phyloP scores from a whole-genome alignment of 495 filamentous ascomycete genomes.

The Arthonia radiata region DNA sequence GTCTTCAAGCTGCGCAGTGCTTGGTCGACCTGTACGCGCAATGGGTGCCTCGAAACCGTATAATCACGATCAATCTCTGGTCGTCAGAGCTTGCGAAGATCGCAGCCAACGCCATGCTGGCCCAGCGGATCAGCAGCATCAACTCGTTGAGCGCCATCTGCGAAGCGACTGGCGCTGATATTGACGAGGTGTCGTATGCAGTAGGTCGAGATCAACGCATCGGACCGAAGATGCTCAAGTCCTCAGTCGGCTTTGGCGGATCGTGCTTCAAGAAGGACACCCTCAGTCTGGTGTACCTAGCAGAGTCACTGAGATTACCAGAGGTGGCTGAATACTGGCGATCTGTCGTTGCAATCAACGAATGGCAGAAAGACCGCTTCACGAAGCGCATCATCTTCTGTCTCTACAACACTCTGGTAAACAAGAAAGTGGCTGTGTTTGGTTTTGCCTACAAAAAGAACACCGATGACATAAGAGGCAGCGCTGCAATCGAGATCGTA shows the following conservation, averaged over 20 bases:
- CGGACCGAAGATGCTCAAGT: conserved; percentile 49
- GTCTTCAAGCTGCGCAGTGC: conserved; percentile 32
- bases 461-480: conserved; percentile 55
- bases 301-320: conserved; percentile 39
- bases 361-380: conserved; percentile 48
- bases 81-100: conserved; percentile 63
- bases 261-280: conserved; percentile 72
- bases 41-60: conserved; percentile 42
- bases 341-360: conserved; percentile 49
- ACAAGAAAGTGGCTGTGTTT: conserved; percentile 49
- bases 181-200: conserved; percentile 45
- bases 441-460: conserved; percentile 70
- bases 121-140: conserved; percentile 63
- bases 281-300: conserved; percentile 47
- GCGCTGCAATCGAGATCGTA: conserved; percentile 42
- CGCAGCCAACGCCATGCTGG: conserved; percentile 58
- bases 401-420: conserved; percentile 40
- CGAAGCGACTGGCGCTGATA: conserved; percentile 50
- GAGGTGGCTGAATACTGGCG: conserved; percentile 61
- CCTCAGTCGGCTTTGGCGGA: conserved; percentile 57
- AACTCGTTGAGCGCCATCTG: conserved; percentile 36
- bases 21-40: conserved; percentile 40
- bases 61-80: conserved; percentile 52
- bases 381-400: conserved; percentile 33
- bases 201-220: conserved; percentile 48